These are phyloP conservation scores for Ascochyta fabae DNA, from an alignment of 2,329 filamentous ascomycete species.

Conservation along the genomic window DNA sequence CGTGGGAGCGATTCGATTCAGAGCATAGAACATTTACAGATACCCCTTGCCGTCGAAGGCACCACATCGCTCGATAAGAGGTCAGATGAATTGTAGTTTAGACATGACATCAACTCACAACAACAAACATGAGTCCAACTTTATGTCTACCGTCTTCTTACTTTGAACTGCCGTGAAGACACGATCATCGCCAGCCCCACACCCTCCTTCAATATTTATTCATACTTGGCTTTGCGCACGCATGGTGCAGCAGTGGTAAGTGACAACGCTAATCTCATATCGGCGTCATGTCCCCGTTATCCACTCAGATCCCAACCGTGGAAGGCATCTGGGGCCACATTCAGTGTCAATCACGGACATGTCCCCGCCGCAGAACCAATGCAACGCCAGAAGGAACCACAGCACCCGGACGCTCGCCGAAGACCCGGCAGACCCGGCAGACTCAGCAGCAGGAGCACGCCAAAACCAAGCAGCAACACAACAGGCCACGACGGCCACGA, in stretches of 20 bases:
- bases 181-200: slow-evolving; percentile 9
- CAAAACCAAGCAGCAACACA: neutral
- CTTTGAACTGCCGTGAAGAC: neutral
- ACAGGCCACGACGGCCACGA: neutral
- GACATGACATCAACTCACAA: slow-evolving; percentile 4
- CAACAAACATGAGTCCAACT: neutral
- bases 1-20: slow-evolving; percentile 30
- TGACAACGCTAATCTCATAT: slow-evolving; percentile 5
- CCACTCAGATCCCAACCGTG: slow-evolving; percentile 5
- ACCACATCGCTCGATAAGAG: slow-evolving; percentile 32
- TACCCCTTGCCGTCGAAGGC: slow-evolving; percentile 41
- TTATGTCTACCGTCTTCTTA: neutral
- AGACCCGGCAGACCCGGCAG: slow-evolving; percentile 10
- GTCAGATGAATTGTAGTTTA: slow-evolving; percentile 27
- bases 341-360: slow-evolving; percentile 5
- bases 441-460: neutral
- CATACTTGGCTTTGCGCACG: too few relatives aligned
- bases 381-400: slow-evolving; percentile 8
- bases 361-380: slow-evolving; percentile 6
- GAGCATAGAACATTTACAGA: slow-evolving; percentile 27
- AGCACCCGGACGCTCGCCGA: slow-evolving; percentile 14
- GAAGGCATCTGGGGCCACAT: slow-evolving; percentile 1
- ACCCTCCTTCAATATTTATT: neutral
- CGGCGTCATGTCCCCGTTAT: slow-evolving; percentile 11
- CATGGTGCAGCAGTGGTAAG: neutral